These are phyloP conservation scores for Arthroderma uncinatum DNA, from an alignment of 2,329 filamentous ascomycete species.

Conservation along the genomic window DNA sequence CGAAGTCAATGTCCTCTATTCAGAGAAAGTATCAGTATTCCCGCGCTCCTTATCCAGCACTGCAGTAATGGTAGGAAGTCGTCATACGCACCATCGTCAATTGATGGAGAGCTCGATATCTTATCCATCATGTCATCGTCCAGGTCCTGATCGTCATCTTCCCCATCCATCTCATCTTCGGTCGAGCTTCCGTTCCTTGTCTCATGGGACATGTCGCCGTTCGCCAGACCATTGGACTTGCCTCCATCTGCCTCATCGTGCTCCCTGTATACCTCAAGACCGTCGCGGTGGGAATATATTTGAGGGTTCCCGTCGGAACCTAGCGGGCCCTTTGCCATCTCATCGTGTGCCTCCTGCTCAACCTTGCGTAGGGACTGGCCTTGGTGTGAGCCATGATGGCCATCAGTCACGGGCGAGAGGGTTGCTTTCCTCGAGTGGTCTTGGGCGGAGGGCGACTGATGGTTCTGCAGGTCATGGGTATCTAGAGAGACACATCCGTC, in stretches of 20 bases:
- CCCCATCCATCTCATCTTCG: slow-evolving; percentile 45
- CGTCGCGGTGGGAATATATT: slow-evolving; percentile 23
- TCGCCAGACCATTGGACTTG: slow-evolving; percentile 15
- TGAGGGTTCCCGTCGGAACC: slow-evolving; percentile 46
- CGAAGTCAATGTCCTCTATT: slow-evolving; percentile 98
- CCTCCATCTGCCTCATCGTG: slow-evolving; percentile 22
- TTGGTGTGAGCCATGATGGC: slow-evolving; percentile 65
- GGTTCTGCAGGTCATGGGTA: slow-evolving; percentile 88
- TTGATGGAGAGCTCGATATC: slow-evolving; percentile 96
- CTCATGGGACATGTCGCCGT: slow-evolving; percentile 16
- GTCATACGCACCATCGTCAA: slow-evolving; percentile 89
- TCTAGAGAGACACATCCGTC: slow-evolving; percentile 43
- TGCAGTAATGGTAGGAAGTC: slow-evolving; percentile 25
- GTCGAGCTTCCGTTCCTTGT: slow-evolving; percentile 14
- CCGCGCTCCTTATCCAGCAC: no score
- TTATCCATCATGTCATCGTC: slow-evolving; percentile 97
- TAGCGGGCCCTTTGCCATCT: slow-evolving; percentile 54
- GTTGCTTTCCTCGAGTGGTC: slow-evolving; percentile 54
- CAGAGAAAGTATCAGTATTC: slow-evolving; percentile 49
- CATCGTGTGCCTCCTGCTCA: slow-evolving; percentile 62
- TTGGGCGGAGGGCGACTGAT: slow-evolving; percentile 68
- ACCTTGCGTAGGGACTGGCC: slow-evolving; percentile 73
- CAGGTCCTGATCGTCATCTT: slow-evolving; percentile 57
- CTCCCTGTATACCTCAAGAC: slow-evolving; percentile 24
- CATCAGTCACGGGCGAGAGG: slow-evolving; percentile 38